Base-by-base conservation (phyloP, 257 asterid genomes). In the Catharanthus roseus region DNA sequence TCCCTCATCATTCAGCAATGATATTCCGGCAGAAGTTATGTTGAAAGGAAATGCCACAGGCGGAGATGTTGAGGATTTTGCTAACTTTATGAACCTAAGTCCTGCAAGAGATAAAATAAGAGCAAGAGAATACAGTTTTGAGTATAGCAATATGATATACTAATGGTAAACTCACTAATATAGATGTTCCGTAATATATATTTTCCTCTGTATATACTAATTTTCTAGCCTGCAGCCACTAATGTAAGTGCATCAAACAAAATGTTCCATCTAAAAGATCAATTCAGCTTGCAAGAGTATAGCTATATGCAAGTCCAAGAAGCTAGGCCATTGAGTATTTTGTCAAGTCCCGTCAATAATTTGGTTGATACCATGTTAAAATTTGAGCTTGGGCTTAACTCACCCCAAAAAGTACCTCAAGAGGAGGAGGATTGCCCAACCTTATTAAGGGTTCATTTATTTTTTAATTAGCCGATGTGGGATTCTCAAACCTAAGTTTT, bases 11-110 rank as follows among this genome's bases (percentile, higher is more conserved):
- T 85, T 77, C 54, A 87, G 86, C 79, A 89, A 81, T 12, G 82
- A 84, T 77, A 91, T 85, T 66, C 96, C 97, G 54, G 88, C 86
- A 41, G 90, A 74, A 54, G 79, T 82, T 75, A 91, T 86, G 78
- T 61, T 70, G 84, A 84, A 91, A 60, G 74, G 75, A 55, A 91
- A 91, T 28, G 90, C 95, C 63, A 83, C 49, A 64, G 92, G 82
- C 51, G 96, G 95, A 69, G 96, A 87, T 71, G 83, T 80, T 58
- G 96, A 81, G 47, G 97, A 90, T 86, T 90, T 90, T 74, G 97
- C 95, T 70, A 91, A 65, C 88, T 89, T 91, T 75, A 91, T 75
- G 79, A 84, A 76, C 86, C 97, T 87, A 74, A 87, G 79, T 67
- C 97, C 97, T 89, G 87, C 77, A 84, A 75, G 53, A 63, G 45